Evolutionary conservation across 768 basidiomycete species (phyloP), one percentile per base, ranked within the genome.

Genomic region (Leccinum subtestaceum): DNA sequence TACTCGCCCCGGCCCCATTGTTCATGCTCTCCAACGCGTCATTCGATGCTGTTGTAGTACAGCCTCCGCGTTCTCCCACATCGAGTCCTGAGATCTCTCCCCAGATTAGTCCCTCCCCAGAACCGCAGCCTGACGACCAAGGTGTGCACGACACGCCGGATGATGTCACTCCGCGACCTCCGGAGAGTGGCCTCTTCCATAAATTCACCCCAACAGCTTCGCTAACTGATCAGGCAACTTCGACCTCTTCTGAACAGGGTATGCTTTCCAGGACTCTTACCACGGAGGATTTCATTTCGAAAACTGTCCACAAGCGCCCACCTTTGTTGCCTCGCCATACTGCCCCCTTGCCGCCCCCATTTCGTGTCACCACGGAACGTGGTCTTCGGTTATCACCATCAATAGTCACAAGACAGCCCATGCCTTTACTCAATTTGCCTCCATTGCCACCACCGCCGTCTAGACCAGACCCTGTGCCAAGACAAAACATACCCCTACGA

Each of bases 381-480:
- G 72, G 75, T 46, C 72, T 74, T 2, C 76, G 80, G 19, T 66
- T 82, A 5, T 77, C 79, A 7, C 82, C 82, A 4, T 77, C 80
- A 1, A 71, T 81, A 38, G 70, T 77, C 25, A 64, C 74, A n/a
- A 74, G 81, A 53, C 77, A 75, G 15, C 75, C 77, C 3, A 74
- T 81, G 67, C 80, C 84, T 3, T 63, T 83, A 49, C 66, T 80
- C 17, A 79, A 78, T 65, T 72, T 87, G 4, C 86, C 86, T 4
- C 74, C 75, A 19, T 70, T 84, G 12, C 78, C 79, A 7, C 65
- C 72, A 7, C 67, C 74, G 7, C 62, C 66, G 4, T 60, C 67
- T 48, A 34, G 60, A 6, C 43, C 52, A 29, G 61, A 57, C 19
- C 13, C 61, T 3, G 52, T 56, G 1, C 63, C 66, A 29, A 64